Base-by-base conservation (phyloP, 257 asterid genomes). In the Mitragyna speciosa region DNA sequence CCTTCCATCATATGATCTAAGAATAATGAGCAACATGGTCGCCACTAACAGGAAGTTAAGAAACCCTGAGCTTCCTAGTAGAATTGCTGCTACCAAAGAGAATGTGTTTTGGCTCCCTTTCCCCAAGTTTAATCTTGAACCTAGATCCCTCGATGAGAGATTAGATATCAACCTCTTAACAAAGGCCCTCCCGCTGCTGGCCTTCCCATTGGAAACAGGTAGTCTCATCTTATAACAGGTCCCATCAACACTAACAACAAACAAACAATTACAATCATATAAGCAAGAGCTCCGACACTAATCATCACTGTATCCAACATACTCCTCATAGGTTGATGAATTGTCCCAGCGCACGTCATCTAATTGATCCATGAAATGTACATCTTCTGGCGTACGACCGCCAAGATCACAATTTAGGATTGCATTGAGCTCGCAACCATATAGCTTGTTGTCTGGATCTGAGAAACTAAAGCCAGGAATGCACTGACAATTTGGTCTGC, bases 21-120 rank as follows among this genome's bases (percentile, higher is more conserved):
- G 66, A 15, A 59, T 4, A 24, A 59, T 24, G 66, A 59, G 2
- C 66, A 59, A 59, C n/a, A 59, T 8, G 6, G 31, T 12, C 28
- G n/a, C 77, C 41, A 76, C 61, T 48, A 80, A 66, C 6, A 80
- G 76, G 71, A 80, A 31, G 66, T 76, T 70, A 52, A 80, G 70
- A 76, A 76, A 76, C 9, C n/a, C 79, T 7, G 79, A 76, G 26
- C 79, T 59, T 30, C 79, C 79, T 31, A 76, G 39, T 10, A 49
- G 59, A 73, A 66, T 36, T 66, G 70, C 28, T 31, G 33, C 63
- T n/a, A 51, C 65, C 20, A 80, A 59, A 65, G 49, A 70, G 59
- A 80, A 72, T 12, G 64, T 67, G 56, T 52, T 49, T 11, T n/a
- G 56, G 2, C 49, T 33, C 74, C 71, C 66, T 7, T 43, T 54